Evolutionary conservation across 495 filamentous ascomycete species (phyloP).

Genomic region (Penicillium arizonense): DNA sequence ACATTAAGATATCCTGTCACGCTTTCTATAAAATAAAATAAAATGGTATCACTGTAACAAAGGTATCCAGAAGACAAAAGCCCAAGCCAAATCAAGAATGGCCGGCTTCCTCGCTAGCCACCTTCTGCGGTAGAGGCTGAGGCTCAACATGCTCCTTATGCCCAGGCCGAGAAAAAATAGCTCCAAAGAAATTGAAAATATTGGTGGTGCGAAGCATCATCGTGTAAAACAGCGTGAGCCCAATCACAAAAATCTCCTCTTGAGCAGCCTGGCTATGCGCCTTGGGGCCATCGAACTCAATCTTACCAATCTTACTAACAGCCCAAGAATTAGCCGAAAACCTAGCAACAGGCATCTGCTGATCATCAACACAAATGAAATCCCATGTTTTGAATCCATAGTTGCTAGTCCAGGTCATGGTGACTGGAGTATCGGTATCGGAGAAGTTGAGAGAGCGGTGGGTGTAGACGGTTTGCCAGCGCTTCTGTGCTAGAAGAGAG

Average conservation of each 20-base stretch:
- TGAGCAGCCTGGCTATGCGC: conserved; percentile 11
- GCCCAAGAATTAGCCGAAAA: conserved; percentile 27
- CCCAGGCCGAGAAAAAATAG: conserved; percentile 18
- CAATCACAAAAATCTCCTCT: conserved; percentile 37
- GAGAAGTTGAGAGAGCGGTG: conserved; percentile 26
- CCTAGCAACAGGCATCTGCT: conserved; percentile 27
- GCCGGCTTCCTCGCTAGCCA: neutral
- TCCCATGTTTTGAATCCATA: conserved; percentile 31
- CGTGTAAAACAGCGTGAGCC: conserved; percentile 26
- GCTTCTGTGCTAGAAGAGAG: conserved; percentile 28
- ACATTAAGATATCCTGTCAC: neutral
- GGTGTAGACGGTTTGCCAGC: conserved; percentile 29
- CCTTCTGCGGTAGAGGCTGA: neutral
- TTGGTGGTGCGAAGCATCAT: conserved; percentile 26
- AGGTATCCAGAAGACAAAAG: neutral
- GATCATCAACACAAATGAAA: conserved; percentile 33
- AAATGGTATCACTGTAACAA: conserved; percentile 1
- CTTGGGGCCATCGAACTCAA: conserved; percentile 30
- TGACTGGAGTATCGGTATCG: conserved; percentile 15
- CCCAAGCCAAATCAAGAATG: neutral
- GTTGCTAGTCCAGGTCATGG: conserved; percentile 32
- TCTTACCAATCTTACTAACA: conserved; percentile 24
- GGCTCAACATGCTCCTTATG: conserved; percentile 7
- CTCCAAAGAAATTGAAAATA: conserved; percentile 25
- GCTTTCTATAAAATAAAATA: too few relatives aligned